Base-by-base conservation (phyloP, 1,284 basidiomycete species). In the Crepidotus sp. region DNA sequence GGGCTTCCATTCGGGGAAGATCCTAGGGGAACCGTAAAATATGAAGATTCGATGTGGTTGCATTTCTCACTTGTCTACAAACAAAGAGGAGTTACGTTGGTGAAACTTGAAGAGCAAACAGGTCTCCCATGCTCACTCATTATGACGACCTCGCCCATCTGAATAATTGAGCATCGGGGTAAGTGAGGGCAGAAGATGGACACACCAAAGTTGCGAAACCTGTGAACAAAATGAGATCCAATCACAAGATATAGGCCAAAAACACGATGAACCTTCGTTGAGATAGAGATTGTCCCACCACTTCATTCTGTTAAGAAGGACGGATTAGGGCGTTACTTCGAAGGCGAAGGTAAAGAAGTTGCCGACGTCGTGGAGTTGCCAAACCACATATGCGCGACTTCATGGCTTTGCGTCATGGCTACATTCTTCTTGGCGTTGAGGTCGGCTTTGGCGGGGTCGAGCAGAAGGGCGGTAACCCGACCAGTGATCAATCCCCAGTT, bases 401-500 rank as follows among this genome's bases (percentile, higher is more conserved):
- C 90, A 56, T 94, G 91, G 61, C 78, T 81, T 65, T 92, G 89
- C 1, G 80, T 78, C 14, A 73, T 65, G 1, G 87, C 87, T 32
- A 96, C 80, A 19, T 74, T 70, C 64, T 94, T 90, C 71, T 85
- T 89, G 40, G 82, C 84, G 13, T 68, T 64, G 25, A 93, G 65
- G 54, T 91, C 86, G 8, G 77, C 76, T 55, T 79, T 85, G 54
- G 83, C 71, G 8, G 80, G 79, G 60, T 98, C 89, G 56, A 91
- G 74, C 36, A 97, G 69, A 62, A 91, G 88, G 2, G 83, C 83
- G 32, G 72, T 80, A 2, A 90, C 93, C 38, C 93, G 75, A 19
- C 92, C 93, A 7, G 88, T 96, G 59, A 97, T 96, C 47, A 97
- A 68, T 46, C 93, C 91, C 84, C 89, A 93, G 62, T 96, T 96